Base-by-base conservation (phyloP, 1,284 basidiomycete genomes). In the Sporisorium exsertum region DNA sequence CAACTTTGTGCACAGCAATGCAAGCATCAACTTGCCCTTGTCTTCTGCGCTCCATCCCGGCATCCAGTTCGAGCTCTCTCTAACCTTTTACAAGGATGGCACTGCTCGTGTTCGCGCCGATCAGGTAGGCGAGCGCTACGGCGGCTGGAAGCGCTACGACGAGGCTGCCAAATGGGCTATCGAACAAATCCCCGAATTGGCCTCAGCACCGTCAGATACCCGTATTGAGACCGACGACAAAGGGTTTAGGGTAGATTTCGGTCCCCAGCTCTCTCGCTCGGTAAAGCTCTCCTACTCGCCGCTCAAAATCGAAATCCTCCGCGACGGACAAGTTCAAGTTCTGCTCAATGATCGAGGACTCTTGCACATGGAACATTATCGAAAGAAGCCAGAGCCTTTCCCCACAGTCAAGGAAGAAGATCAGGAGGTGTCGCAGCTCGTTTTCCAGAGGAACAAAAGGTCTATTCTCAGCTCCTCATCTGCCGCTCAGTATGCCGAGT, bases 351-450 rank as follows among this genome's bases (percentile, higher is more conserved):
- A 94, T 12, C 89, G 91, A 46, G 92, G 93, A 0, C 89, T 99
- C 29, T 88, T 99, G 78, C 95, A 99, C 84, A 95, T 99, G 94
- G 97, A 99, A 85, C 97, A 99, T 86, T 98, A 94, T 88, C 79
- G 84, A 22, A 56, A 78, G 49, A 84, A 84, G 55, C 82, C 83
- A 1, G 77, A 81, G 26, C 70, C 70, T 2, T 81, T 83, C 60
- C 81, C 80, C 1, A 75, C 74, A 3, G 51, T 63, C 58, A 79
- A 72, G 50, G 64, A 72, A 13, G 77, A 78, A 15, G 74, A 73
- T 18, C 58, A 64, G 37, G 64, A 75, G 22, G 66, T 59, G 1
- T 64, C 72, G 0, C 68, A 80, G 45, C 78, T 80, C 46, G 71
- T 78, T 40, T 69, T 84, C 53, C 76, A 80, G 64, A 50, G 66